Evolutionary conservation across 331 rosid species (phyloP), one percentile per base, ranked within the genome.

Genomic region (Dryas integrifolia): DNA sequence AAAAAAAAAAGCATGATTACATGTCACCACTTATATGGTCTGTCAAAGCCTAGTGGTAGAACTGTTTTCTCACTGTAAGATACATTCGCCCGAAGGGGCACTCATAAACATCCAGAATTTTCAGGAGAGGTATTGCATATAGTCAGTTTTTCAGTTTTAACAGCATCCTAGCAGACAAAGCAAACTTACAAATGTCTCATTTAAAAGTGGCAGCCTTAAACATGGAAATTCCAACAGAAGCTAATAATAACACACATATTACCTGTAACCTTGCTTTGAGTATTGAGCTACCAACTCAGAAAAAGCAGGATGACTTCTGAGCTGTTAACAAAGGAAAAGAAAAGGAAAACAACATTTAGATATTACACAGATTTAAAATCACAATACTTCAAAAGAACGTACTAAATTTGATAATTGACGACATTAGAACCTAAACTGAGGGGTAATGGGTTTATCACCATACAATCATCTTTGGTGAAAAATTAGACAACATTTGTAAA

Each of bases 201-300:
- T 16, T 18, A 65, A 48, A 38, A 60, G 45, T 15, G 46, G 58
- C 46, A 46, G n/a, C 6, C 6, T 10, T 8, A 46, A 11, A 13
- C 7, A 45, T 5, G 14, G 35, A 67, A 21, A 21, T 11, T 55
- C 21, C 43, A 39, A 18, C 46, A 41, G 40, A 51, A 21, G 55
- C 9, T 4, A 24, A 56, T 38, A 40, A 77, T 46, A 11, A 47
- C 26, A 53, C 55, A 57, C 41, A 74, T 65, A 55, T 80, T 67
- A 94, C 98, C 98, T 91, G 94, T 89, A 91, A 71, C 96, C 89
- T 72, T 78, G 92, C 69, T 84, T 89, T 66, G 93, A 89, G 80
- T 91, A 88, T 72, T 89, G 91, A 50, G 87, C 81, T 9, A 82
- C 65, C 85, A 94, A 80, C 77, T 89, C 96, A 72, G 82, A 76